phyloP scores from a whole-genome alignment of 2,329 filamentous ascomycete species.

The Fusarium napiforme region DNA sequence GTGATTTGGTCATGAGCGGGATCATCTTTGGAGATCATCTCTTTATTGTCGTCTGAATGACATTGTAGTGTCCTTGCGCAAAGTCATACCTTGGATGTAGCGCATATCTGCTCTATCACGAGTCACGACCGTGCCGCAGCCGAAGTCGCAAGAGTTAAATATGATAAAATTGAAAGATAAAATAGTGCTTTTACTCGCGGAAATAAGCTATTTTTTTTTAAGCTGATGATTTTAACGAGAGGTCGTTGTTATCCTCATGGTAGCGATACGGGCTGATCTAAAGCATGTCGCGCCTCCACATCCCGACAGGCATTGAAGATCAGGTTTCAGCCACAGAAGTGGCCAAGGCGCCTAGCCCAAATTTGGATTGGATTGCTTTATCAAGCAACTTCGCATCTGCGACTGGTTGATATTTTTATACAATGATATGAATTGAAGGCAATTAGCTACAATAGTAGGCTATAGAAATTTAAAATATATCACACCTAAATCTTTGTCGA shows the following conservation, averaged over 20 bases:
- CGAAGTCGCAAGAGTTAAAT: accelerated
- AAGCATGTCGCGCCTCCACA: neutral
- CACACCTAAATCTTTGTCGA: neutral
- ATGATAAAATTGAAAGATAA: accelerated
- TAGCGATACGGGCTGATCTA: neutral
- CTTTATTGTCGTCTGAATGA: no score
- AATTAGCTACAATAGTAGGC: accelerated
- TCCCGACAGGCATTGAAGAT: neutral
- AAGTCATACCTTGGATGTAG: neutral
- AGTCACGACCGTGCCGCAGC: neutral
- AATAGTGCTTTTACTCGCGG: accelerated
- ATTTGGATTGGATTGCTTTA: neutral
- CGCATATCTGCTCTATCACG: neutral
- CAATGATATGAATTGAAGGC: accelerated
- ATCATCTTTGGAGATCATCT: accelerated
- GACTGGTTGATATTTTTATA: no score
- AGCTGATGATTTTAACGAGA: neutral
- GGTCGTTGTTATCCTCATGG: neutral
- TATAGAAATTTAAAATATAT: accelerated
- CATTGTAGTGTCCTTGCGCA: accelerated
- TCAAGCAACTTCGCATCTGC: accelerated
- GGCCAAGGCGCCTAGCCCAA: neutral
- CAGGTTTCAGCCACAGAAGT: neutral
- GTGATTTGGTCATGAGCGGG: neutral
- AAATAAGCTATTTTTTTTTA: neutral